Base-by-base conservation (phyloP, 2,329 filamentous ascomycete species). In the Lasiodiplodia gonubiensis region DNA sequence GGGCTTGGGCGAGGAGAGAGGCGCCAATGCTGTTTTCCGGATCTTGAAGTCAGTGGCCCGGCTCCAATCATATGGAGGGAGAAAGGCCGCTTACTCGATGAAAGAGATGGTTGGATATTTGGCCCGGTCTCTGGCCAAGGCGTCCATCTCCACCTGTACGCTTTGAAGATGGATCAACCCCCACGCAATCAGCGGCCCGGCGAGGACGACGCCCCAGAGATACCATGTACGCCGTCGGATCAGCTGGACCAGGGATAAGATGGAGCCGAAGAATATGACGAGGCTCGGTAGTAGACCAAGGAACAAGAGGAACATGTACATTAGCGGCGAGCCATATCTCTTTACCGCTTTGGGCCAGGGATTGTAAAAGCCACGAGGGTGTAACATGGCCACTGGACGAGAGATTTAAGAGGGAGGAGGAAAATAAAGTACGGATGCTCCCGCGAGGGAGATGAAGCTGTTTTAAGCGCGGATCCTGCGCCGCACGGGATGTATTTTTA, bases 381-480 rank as follows among this genome's bases (percentile, higher is more conserved):
- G 2, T 2, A 39, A 12, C 53, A 39, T 39, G 5, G 53, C 37
- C 18, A 10, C 10, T 7, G 18, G 6, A 21, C 3, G 2, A 14
- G 14, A 42, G n/a, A n/a, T n/a, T 25, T 53, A 6, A 7, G 51
- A 27, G 33, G 14, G 25, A 18, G 51, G 11, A 53, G 51, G 6
- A 35, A 30, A 33, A 8, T 33, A 33, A 30, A 21, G 30, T 12
- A n/a, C n/a, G 18, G 30, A 37, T 46, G 42, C 7, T 21, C 42
- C 42, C n/a, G 42, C 42, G 18, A 46, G 52, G 53, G 30, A 37
- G 21, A 55, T 55, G 53, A 39, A 11, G 53, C 25, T 55, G 53
- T 55, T 55, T 55, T 55, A 55, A 55, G n/a, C 42, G 42, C 42
- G 53, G 8, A 39, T 35, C n/a, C 30, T 23, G 53, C n/a, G 53